A percentile compares a stretch with the other conserved stretches of the same genome.
These are phyloP conservation scores for Golubevia pallescens DNA, from an alignment of 1,284 basidiomycete genomes.

Conservation along the genomic window DNA sequence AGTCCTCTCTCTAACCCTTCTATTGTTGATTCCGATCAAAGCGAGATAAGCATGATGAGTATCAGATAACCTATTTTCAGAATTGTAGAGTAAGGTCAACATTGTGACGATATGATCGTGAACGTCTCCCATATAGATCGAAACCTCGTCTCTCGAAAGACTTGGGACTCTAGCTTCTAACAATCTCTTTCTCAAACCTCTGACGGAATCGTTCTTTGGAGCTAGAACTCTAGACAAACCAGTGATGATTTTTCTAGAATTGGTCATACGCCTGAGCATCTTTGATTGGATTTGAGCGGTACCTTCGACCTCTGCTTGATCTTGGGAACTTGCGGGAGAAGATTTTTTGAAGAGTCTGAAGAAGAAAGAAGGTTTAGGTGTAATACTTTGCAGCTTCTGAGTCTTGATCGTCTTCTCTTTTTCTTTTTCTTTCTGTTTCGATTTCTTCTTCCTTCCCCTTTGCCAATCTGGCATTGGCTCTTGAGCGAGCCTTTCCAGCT, in stretches of 20 bases:
- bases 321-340: not conserved
- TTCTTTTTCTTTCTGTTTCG: conserved; percentile 47
- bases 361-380: not conserved
- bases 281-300: conserved; percentile 56
- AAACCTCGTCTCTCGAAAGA: conserved; percentile 32
- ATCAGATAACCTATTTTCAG: conserved; percentile 85
- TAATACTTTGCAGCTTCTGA: not conserved
- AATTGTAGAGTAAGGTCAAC: conserved; percentile 83
- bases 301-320: conserved; percentile 1
- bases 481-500: conserved; percentile 75
- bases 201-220: conserved; percentile 82
- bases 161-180: conserved; percentile 65
- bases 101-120: conserved; percentile 92
- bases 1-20: conserved; percentile 71
- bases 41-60: conserved; percentile 85
- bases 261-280: conserved; percentile 77
- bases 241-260: conserved; percentile 80
- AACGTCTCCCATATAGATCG: conserved; percentile 87
- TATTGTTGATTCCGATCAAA: conserved; percentile 74
- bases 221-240: conserved; percentile 78
- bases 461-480: conserved; percentile 59
- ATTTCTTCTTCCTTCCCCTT: conserved; percentile 25
- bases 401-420: conserved; percentile 14
- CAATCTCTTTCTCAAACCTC: conserved; percentile 78
- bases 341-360: not conserved